Evolutionary conservation across 129 eudicot species (phyloP).

Genomic region (Flaveria bidentis): DNA sequence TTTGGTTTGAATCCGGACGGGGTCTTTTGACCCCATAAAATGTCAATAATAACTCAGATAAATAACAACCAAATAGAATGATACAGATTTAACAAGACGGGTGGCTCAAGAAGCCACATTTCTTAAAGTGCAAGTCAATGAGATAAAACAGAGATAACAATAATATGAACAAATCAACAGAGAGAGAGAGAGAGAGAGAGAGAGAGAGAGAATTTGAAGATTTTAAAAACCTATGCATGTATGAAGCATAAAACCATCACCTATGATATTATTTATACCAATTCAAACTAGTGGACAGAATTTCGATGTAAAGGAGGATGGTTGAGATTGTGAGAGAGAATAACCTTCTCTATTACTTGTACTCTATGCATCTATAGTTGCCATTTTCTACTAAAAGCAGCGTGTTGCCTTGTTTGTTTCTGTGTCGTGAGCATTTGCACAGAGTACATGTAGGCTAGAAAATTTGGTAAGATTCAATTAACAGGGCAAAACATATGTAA

Average conservation of each 20-base stretch:
- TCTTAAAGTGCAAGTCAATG: too few relatives aligned
- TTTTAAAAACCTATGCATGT: slow-evolving; percentile 19
- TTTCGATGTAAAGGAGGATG: slow-evolving; percentile 28
- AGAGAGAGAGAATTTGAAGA: slow-evolving; percentile 13
- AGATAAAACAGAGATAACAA: neutral
- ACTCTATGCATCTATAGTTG: slow-evolving; percentile 29
- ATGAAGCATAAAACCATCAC: slow-evolving; percentile 24
- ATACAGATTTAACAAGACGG: neutral
- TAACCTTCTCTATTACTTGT: slow-evolving; percentile 19
- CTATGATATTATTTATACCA: slow-evolving; percentile 20
- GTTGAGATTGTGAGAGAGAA: slow-evolving; percentile 28
- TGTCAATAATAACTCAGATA: neutral
- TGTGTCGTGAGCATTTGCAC: neutral
- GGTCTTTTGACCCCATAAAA: slow-evolving; percentile 37
- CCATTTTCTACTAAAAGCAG: slow-evolving; percentile 1
- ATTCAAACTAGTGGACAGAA: slow-evolving; percentile 30
- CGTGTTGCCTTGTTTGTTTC: neutral
- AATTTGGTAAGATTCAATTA: neutral
- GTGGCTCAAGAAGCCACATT: neutral
- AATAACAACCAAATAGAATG: neutral
- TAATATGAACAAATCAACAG: slow-evolving; percentile 12
- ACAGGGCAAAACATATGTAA: neutral
- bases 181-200: slow-evolving; percentile 17
- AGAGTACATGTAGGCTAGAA: neutral
- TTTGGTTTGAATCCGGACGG: slow-evolving; percentile 12